phyloP scores from a whole-genome alignment of 148 eudicot genomes.

The Rhododendron ovatum region DNA sequence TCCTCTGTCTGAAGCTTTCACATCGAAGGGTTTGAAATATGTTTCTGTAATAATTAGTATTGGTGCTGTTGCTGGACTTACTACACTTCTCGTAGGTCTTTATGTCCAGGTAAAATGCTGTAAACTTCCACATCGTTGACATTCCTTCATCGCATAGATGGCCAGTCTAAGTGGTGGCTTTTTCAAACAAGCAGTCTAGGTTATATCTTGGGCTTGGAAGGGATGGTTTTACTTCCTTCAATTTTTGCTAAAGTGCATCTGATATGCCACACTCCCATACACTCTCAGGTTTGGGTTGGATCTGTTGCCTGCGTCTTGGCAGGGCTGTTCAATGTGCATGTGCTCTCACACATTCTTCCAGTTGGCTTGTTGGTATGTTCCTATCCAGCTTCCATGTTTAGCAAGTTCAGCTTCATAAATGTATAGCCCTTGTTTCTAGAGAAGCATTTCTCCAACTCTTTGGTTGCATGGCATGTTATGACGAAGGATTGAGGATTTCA shows the following conservation, averaged over 20 bases:
- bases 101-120: constrained; percentile 80
- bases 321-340: constrained; percentile 71
- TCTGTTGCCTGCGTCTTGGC: constrained; percentile 79
- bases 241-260: too few relatives aligned
- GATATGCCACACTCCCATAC: too few relatives aligned
- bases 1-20: constrained; percentile 81
- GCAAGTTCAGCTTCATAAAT: constrained; percentile 7
- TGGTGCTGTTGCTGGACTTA: constrained; percentile 98
- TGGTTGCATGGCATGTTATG: neutral
- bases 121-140: neutral
- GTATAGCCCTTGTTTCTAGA: neutral
- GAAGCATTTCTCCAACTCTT: neutral
- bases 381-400: neutral
- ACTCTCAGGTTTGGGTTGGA: constrained; percentile 44
- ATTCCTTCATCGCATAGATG: neutral
- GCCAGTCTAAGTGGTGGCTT: neutral
- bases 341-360: constrained; percentile 93
- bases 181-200: constrained; percentile 61
- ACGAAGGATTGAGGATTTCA: neutral
- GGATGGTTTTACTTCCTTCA: too few relatives aligned
- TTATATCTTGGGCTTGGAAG: constrained; percentile 92
- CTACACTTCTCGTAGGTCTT: constrained; percentile 90
- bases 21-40: constrained; percentile 75
- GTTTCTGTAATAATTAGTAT: constrained; percentile 80
- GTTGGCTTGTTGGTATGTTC: constrained; percentile 89